A percentile compares a stretch with the other conserved stretches of the same genome.
phyloP scores from a whole-genome alignment of 179 eudicot species.

The Spinacia oleracea region DNA sequence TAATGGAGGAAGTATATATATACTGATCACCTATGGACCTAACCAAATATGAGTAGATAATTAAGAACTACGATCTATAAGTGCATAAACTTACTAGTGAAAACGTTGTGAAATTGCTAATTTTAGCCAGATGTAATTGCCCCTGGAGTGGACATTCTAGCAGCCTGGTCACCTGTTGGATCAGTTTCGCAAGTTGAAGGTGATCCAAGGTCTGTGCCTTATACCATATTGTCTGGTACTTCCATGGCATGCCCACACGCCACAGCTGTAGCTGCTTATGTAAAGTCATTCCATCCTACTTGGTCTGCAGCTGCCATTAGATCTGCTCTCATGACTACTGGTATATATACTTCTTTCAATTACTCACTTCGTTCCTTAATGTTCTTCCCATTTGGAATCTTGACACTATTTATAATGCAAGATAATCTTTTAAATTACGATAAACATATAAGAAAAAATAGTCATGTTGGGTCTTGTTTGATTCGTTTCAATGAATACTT shows the following conservation, averaged over 20 bases:
- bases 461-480: too few relatives aligned
- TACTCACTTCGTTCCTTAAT: too few relatives aligned
- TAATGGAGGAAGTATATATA: too few relatives aligned
- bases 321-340: conserved; percentile 38
- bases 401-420: too few relatives aligned
- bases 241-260: conserved; percentile 38
- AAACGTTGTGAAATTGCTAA: background rate
- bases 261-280: conserved; percentile 30
- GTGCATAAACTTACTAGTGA: background rate
- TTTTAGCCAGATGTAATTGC: conserved; percentile 25
- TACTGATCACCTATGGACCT: too few relatives aligned
- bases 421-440: too few relatives aligned
- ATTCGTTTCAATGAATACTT: too few relatives aligned
- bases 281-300: conserved; percentile 28
- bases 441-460: too few relatives aligned
- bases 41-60: too few relatives aligned
- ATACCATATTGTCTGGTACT: conserved; percentile 21
- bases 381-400: too few relatives aligned
- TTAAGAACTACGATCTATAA: too few relatives aligned
- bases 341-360: conserved; percentile 8
- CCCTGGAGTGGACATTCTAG: conserved; percentile 27
- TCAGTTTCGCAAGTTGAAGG: background rate
- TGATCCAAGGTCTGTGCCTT: conserved; percentile 19
- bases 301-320: conserved; percentile 30
- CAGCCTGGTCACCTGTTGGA: conserved; percentile 24